phyloP scores from a whole-genome alignment of 495 filamentous ascomycete genomes.

The Neurospora sp. region DNA sequence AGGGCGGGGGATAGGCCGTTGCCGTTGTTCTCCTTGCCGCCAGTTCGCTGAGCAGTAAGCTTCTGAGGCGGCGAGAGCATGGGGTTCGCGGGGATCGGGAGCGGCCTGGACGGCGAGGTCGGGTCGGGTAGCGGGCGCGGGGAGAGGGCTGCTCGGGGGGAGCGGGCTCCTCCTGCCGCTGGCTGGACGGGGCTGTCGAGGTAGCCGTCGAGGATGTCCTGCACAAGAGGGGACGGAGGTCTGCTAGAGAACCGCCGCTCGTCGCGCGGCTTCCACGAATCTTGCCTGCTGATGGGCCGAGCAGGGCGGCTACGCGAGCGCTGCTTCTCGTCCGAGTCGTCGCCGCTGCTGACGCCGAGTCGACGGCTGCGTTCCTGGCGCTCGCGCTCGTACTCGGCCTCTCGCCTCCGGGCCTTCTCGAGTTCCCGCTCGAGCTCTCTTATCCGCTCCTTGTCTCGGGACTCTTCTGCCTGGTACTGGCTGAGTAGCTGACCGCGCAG shows the following conservation, averaged over 20 bases:
- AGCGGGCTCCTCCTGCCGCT: not conserved
- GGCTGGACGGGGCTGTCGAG: not conserved
- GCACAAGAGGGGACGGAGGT: not conserved
- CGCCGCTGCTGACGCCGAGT: conserved; percentile 23
- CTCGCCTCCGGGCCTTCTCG: conserved; percentile 74
- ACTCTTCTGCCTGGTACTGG: conserved; percentile 65
- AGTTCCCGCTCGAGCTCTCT: conserved; percentile 78
- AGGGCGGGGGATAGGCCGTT: not conserved
- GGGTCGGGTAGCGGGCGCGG: conserved; percentile 36
- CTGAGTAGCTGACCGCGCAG: conserved; percentile 78
- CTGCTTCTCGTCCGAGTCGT: too few relatives aligned
- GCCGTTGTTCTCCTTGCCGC: conserved; percentile 7
- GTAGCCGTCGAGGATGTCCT: not conserved
- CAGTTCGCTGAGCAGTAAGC: conserved; percentile 27
- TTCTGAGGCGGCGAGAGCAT: conserved; percentile 18
- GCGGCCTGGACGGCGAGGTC: conserved; percentile 13
- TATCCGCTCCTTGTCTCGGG: conserved; percentile 43
- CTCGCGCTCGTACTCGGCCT: conserved; percentile 73
- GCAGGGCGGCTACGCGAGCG: too few relatives aligned
- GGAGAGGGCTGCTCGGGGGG: conserved; percentile 6
- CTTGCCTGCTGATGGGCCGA: conserved; percentile 29
- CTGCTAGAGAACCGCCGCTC: conserved; percentile 38
- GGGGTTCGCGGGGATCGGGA: conserved; percentile 8
- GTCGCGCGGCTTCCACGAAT: conserved; percentile 57
- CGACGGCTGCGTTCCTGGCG: conserved; percentile 49